These are phyloP conservation scores for Leishmania tropica DNA, from an alignment of 208 protist species.

Conservation along the genomic window DNA sequence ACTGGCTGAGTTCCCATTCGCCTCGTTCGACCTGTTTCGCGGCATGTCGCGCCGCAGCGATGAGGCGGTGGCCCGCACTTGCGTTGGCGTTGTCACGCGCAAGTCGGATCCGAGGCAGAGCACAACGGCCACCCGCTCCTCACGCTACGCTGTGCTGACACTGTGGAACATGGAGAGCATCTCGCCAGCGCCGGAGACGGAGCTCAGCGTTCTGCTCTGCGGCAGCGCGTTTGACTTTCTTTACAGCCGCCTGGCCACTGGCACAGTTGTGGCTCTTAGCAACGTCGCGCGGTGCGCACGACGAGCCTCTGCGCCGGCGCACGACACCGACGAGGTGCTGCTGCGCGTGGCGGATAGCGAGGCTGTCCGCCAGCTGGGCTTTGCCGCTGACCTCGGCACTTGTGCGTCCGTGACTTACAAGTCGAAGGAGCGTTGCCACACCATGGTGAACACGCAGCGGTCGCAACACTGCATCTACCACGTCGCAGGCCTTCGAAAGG, in stretches of 20 bases:
- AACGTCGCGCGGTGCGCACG: conserved; percentile 35
- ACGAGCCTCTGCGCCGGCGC: conserved; percentile 1
- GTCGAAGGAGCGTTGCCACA: conserved; percentile 54
- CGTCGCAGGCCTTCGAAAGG: conserved; percentile 44
- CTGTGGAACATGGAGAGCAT: conserved; percentile 72
- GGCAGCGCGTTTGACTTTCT: conserved; percentile 65
- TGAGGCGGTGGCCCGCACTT: conserved; percentile 32
- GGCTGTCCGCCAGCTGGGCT: conserved; percentile 63
- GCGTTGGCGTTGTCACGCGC: conserved; percentile 67
- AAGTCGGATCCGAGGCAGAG: conserved; percentile 72
- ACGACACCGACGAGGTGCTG: conserved; percentile 13
- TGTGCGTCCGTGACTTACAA: conserved; percentile 45
- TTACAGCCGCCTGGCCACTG: conserved; percentile 50
- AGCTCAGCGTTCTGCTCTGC: conserved; percentile 64
- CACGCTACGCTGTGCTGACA: conserved; percentile 51
- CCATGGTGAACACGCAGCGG: conserved; percentile 50
- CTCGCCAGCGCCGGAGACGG: conserved; percentile 40
- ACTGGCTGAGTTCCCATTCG: conserved; percentile 59
- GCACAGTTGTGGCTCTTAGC: conserved; percentile 62
- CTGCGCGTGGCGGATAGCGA: conserved; percentile 40
- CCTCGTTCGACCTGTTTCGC: conserved; percentile 39
- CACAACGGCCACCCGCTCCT: conserved; percentile 12
- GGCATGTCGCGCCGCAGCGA: conserved; percentile 4
- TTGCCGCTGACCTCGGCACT: conserved; percentile 61
- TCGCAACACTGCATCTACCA: conserved; percentile 62